Evolutionary conservation across 306 rosid species (phyloP), one percentile per base, ranked within the genome.

Genomic region (Rosa lucieae): DNA sequence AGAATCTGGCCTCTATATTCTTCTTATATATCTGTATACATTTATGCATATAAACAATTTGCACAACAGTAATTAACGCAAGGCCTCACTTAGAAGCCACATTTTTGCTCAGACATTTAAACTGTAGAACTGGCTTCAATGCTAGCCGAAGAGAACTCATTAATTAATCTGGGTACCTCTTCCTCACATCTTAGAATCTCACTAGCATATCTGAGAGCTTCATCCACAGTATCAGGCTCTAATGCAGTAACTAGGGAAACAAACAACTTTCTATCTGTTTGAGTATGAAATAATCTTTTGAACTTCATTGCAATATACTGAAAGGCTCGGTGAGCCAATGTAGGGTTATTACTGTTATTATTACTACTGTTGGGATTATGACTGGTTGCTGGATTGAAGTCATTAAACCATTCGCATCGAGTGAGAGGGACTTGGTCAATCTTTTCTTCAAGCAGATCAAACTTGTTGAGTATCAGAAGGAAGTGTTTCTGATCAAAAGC

Each of bases 251-350:
- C 84, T 63, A 3, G 32, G 23, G 93, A 89, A 78, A 93, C 93
- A 85, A 86, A 93, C 47, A 93, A 83, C 87, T 91, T 93, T 65
- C 83, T 58, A 29, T 56, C 85, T 10, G 94, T 89, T 8, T 80
- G 71, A 77, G 87, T 77, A 67, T 8, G 71, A 84, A 87, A 91
- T 37, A 86, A 69, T 65, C 74, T 81, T 91, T 91, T 93, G 79
- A 93, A 93, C 90, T 91, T 91, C 76, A 81, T 48, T 20, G 91
- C 94, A 80, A 93, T 74, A 68, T 87, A 91, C 76, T 89, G 94
- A 72, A 87, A 93, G 47, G 89, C 90, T 35, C 88, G 84, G 20
- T 82, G 88, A 55, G 92, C 85, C 55, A 91, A 55, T 11, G 93
- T 56, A 55, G 94, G 80, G 65, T 71, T 88, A 20, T 76, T 89